phyloP scores from a whole-genome alignment of 2,329 filamentous ascomycete species.

The Teratosphaeria zuluensis region DNA sequence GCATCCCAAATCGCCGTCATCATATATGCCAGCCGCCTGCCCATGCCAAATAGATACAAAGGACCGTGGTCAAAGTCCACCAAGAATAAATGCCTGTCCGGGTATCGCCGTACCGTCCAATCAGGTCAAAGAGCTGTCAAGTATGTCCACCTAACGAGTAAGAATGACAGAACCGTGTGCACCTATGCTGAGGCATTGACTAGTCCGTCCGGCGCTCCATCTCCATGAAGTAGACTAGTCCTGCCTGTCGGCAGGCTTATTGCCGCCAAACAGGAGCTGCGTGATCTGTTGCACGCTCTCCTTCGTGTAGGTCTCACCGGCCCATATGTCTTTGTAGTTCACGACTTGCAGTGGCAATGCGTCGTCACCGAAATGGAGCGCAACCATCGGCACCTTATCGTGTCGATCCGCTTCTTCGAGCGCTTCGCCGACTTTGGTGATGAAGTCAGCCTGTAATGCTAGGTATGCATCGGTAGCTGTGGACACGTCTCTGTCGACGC shows the following conservation, averaged over 20 bases:
- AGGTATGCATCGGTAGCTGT: background rate
- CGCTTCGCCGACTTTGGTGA: background rate
- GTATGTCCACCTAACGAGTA: background rate
- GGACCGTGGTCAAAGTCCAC: background rate
- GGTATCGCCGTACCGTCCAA: background rate
- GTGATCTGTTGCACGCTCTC: background rate
- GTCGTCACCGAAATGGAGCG: conserved; percentile 2
- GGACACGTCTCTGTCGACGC: background rate
- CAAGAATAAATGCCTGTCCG: background rate
- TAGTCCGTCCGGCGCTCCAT: no score
- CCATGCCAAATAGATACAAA: background rate
- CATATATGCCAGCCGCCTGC: background rate
- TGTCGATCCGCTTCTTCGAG: background rate
- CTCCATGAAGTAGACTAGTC: background rate
- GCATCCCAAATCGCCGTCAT: background rate
- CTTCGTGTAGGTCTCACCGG: background rate
- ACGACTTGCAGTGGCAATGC: background rate
- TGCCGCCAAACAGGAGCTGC: background rate
- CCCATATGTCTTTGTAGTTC: conserved; percentile 1
- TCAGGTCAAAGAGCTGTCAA: background rate
- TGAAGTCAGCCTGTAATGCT: background rate
- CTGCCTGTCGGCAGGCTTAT: background rate
- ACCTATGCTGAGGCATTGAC: no score
- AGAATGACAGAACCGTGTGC: background rate
- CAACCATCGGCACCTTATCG: background rate